Base-by-base conservation (phyloP, 768 basidiomycete genomes). In the Erythrobasidium yunnanense region DNA sequence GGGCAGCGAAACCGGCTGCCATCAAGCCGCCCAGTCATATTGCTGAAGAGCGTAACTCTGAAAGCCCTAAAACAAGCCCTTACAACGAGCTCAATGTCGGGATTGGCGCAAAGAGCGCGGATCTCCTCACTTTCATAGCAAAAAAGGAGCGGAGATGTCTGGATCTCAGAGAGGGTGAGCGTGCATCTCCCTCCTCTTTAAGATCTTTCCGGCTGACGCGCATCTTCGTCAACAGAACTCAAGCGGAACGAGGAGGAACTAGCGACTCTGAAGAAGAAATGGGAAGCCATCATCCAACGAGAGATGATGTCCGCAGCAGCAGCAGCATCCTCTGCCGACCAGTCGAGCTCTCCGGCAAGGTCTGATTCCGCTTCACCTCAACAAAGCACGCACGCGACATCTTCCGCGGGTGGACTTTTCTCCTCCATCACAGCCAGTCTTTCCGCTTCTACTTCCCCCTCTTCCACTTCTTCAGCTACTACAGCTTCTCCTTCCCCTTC, bases 81-180 rank as follows among this genome's bases (percentile, higher is more conserved):
- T 18, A 20, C 47, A 63, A 63, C 30, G 60, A 63, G 32, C 49
- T 63, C 47, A 63, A 63, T 29, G 42, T 63, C 27, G 60, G 60
- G 4, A 46, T 49, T 49, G 60, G 60, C 27, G 60, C 60, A 4
- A 49, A 38, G 32, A 49, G 45, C 23, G 60, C 67, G 1, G 72
- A 73, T 42, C 30, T 73, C 18, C 51, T 73, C 1, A 70, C 67
- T 35, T 70, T 73, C 51, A 72, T 73, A 23, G 72, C 72, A 22
- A 72, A 71, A 66, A 73, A 73, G 68, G 72, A 73, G 66, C 54
- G 72, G 20, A 70, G 69, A 46, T 72, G 71, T 27, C 30, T 73
- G 22, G 72, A 73, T 38, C 33, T 73, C 35, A 54, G 72, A 13
- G 72, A 73, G 57, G 72, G 72, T 73, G 49, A 33, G 72, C 50